These are phyloP conservation scores for Starmerella kuoi DNA, from an alignment of 805 yeast species.

Conservation along the genomic window DNA sequence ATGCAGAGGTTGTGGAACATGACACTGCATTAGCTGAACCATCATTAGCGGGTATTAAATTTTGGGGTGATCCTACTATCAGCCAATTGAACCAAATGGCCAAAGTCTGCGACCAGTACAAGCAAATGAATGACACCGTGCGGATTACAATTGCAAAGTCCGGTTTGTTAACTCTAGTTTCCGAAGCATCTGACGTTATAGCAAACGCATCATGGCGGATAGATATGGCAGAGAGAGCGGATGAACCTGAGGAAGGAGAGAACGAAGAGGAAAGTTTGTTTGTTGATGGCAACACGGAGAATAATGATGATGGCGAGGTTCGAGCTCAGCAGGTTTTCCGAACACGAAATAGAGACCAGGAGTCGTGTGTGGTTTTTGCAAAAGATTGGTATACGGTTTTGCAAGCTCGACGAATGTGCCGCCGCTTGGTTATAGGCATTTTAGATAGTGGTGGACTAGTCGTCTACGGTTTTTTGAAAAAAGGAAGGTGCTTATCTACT, in stretches of 20 bases:
- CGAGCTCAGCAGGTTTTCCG: background rate
- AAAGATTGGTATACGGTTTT: conserved; percentile 17
- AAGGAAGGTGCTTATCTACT: conserved; percentile 4
- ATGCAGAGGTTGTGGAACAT: conserved; percentile 48
- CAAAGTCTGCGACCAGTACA: conserved; percentile 28
- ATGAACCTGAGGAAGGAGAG: conserved; percentile 3
- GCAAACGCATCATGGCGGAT: conserved; percentile 26
- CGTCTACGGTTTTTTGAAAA: conserved; percentile 16
- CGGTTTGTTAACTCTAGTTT: conserved; percentile 22
- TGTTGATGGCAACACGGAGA: no score
- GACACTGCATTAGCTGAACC: conserved; percentile 41
- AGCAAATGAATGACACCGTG: conserved; percentile 22
- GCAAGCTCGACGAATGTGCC: conserved; percentile 13
- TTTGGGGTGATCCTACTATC: conserved; percentile 32
- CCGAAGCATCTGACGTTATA: conserved; percentile 22
- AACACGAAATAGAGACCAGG: background rate
- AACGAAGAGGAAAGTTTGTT: conserved; percentile 4
- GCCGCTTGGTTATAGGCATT: conserved; percentile 20
- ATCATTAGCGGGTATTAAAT: conserved; percentile 43
- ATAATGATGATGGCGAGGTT: background rate
- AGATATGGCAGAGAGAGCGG: conserved; percentile 14
- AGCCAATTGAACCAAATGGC: conserved; percentile 28
- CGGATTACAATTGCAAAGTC: conserved; percentile 17
- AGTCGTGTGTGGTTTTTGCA: conserved; percentile 10
- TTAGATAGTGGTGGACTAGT: conserved; percentile 9